Conservation (phyloP, 352 stramenopile species). For the Phytophthora vignae region DNA sequence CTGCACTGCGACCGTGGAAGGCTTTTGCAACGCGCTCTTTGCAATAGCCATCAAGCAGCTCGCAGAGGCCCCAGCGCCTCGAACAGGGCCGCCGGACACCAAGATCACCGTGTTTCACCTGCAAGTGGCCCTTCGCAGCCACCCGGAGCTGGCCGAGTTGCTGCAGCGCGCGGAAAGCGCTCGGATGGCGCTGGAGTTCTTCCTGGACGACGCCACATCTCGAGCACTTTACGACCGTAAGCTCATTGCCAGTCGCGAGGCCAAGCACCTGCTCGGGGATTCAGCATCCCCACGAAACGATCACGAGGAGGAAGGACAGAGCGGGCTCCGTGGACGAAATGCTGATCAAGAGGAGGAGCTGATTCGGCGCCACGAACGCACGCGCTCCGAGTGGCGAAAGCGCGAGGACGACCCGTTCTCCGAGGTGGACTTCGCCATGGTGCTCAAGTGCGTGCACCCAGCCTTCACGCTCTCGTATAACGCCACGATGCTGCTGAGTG, state of each 20-base stretch:
- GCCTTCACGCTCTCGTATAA: slow-evolving; percentile 70
- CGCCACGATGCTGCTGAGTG: slow-evolving; percentile 56
- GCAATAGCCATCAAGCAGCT: slow-evolving; percentile 52
- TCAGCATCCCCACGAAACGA: not conserved
- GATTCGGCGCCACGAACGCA: slow-evolving; percentile 53
- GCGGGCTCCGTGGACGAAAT: slow-evolving; percentile 9
- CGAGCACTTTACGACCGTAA: slow-evolving; percentile 50
- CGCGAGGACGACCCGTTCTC: slow-evolving; percentile 66
- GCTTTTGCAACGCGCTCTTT: slow-evolving; percentile 63
- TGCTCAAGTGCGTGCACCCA: slow-evolving; percentile 69
- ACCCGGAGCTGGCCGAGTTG: slow-evolving; percentile 48
- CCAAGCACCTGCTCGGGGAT: slow-evolving; percentile 45
- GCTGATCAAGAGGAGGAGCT: slow-evolving; percentile 48
- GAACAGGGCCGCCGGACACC: slow-evolving; percentile 47
- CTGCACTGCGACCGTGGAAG: slow-evolving; percentile 63
- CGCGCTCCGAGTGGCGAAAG: slow-evolving; percentile 63
- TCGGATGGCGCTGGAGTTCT: slow-evolving; percentile 51
- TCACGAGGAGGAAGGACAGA: slow-evolving; percentile 16
- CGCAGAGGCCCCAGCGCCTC: slow-evolving; percentile 31
- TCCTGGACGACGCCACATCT: slow-evolving; percentile 61
- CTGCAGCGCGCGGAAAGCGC: slow-evolving; percentile 47
- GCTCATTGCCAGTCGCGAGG: slow-evolving; percentile 50
- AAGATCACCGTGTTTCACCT: slow-evolving; percentile 65
- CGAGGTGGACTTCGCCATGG: slow-evolving; percentile 64
- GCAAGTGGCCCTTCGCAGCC: slow-evolving; percentile 57